Evolutionary conservation across 768 basidiomycete genomes (phyloP), one percentile per base, ranked within the genome.

Genomic region (Rhizopogon roseolus): DNA sequence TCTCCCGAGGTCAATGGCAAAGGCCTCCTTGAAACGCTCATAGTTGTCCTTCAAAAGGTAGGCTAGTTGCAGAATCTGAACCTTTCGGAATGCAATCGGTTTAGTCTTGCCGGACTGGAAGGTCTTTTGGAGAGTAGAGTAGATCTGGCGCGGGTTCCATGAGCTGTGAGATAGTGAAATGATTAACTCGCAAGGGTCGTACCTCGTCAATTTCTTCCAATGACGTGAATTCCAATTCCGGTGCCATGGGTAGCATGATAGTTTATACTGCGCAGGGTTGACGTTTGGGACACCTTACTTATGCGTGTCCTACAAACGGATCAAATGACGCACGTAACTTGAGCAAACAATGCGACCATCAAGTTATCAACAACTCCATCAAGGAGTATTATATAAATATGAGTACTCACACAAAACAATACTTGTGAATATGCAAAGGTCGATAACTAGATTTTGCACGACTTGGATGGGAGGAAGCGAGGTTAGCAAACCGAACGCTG

Each of bases 41-140:
- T 71, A 60, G 64, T 94, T 91, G 68, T 94, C 90, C 64, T 88
- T 76, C 61, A 91, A 29, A 59, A 90, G 70, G 64, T 89, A 88
- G 7, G 77, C 83, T 11, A 94, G 77, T 62, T 85, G 81, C n/a
- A 84, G 76, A 25, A 94, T 75, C 69, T 92, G 90, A 41, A 82
- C 77, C 68, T 85, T 91, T 61, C 92, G 77, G 63, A 77, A 90
- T 11, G 76, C 76, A 52, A 92, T 73, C n/a, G 80, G 68, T 62
- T 73, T 83, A 40, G 82, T 79, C 64, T 84, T 90, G 14, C 88
- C 87, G 1, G 81, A 70, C 29, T 69, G 70, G 67, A 90, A 92
- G 5, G 78, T 80, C n/a, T 73, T 71, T 27, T 69, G 73, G 19
- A 92, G 71, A 42, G 74, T 71, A 25, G 72, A 72, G 51, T 81